Conservation (phyloP, 495 filamentous ascomycete species). For the Saxispiralis lemnorum region DNA sequence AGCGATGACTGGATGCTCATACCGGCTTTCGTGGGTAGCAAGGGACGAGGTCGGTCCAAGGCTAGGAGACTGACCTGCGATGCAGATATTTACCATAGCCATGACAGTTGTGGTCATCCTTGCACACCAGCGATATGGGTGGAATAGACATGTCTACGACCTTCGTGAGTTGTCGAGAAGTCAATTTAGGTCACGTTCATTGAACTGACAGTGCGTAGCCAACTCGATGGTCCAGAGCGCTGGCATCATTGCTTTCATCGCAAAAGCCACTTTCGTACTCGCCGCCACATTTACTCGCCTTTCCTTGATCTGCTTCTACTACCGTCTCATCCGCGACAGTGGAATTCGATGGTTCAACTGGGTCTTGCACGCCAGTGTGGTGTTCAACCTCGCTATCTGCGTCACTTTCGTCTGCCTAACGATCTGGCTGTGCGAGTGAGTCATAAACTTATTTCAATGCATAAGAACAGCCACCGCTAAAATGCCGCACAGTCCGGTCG, state of each 20-base stretch:
- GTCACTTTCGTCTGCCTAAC: slow-evolving; percentile 32
- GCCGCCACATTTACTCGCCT: slow-evolving; percentile 38
- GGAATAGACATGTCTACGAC: slow-evolving; percentile 42
- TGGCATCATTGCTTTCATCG: slow-evolving; percentile 32
- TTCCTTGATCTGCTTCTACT: slow-evolving; percentile 41
- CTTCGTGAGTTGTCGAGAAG: slow-evolving; percentile 21
- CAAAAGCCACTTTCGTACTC: slow-evolving; percentile 36
- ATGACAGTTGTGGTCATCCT: slow-evolving; percentile 18
- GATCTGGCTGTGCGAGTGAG: slow-evolving; percentile 42
- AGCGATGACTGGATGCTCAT: slow-evolving; percentile 18
- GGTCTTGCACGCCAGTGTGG: slow-evolving; percentile 29
- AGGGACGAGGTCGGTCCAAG: too few relatives aligned
- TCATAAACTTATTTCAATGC: neutral
- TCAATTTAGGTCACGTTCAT: too few relatives aligned
- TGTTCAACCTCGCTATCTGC: slow-evolving; percentile 29
- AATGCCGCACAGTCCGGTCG: slow-evolving; percentile 25
- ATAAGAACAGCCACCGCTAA: neutral
- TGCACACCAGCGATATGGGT: slow-evolving; percentile 27
- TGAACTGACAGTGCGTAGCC: neutral
- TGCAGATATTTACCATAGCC: slow-evolving; percentile 18
- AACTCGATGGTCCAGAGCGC: slow-evolving; percentile 4
- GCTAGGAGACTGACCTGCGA: neutral
- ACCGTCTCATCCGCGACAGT: slow-evolving; percentile 30
- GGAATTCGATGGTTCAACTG: slow-evolving; percentile 25
- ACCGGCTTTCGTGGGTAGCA: slow-evolving; percentile 14